Evolutionary conservation across 441 rosid species (phyloP).

Genomic region (Biscutella laevigata): DNA sequence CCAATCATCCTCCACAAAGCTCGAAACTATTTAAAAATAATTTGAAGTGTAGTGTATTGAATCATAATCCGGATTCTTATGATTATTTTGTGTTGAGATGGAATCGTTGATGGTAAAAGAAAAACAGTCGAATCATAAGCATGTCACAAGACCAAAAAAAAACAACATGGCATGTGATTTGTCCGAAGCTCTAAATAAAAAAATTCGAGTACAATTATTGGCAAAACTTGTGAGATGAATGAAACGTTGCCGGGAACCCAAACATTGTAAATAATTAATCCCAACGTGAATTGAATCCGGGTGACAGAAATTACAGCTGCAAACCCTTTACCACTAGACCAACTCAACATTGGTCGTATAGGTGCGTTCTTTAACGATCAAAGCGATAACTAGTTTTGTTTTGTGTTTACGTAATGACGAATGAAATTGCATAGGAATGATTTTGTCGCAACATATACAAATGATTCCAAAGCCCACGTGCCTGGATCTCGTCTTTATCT

Average conservation of each 20-base stretch:
- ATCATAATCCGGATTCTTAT: constrained; percentile 6
- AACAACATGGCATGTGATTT: constrained; percentile 17
- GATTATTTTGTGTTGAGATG: constrained; percentile 18
- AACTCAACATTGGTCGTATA: too few species aligned
- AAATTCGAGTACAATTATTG: not conserved
- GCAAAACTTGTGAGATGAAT: constrained; percentile 10
- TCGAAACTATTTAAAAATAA: not conserved
- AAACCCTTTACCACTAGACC: too few species aligned
- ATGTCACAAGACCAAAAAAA: too few species aligned
- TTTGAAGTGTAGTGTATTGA: not conserved
- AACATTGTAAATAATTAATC: too few species aligned
- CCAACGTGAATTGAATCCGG: too few species aligned
- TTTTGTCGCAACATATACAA: constrained; percentile 21
- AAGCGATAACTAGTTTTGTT: constrained; percentile 14
- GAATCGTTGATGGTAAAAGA: too few species aligned
- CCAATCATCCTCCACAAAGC: constrained; percentile 13
- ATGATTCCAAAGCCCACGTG: constrained; percentile 20
- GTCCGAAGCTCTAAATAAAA: not conserved
- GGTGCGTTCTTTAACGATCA: constrained; percentile 6
- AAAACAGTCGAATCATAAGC: too few species aligned
- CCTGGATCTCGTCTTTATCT: constrained; percentile 20
- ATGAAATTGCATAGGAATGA: constrained; percentile 10
- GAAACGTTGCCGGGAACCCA: too few species aligned
- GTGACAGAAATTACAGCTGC: too few species aligned
- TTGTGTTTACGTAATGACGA: constrained; percentile 9